A percentile compares a stretch with the other conserved stretches of the same genome.
These are phyloP conservation scores for Paradendryphiella salina DNA, from an alignment of 2,329 filamentous ascomycete genomes.

Conservation along the genomic window DNA sequence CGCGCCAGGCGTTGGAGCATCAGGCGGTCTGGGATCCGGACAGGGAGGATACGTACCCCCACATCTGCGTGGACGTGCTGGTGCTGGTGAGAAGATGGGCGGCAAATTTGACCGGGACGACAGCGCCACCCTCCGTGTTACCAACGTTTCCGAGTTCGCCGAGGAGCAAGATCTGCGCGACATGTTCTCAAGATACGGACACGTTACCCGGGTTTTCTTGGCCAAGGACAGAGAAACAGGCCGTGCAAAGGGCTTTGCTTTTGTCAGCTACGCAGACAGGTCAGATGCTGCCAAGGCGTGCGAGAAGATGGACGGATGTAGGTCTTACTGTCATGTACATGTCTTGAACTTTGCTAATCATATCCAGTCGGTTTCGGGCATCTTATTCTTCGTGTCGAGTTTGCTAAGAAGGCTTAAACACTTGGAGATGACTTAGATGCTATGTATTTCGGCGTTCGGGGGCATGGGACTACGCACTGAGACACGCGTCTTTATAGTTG, in stretches of 20 bases:
- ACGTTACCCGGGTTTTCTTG: conserved; percentile 95
- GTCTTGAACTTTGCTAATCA: conserved; percentile 22
- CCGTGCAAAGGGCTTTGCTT: conserved; percentile 96
- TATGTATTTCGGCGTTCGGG: conserved; percentile 3
- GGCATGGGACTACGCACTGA: conserved; percentile 4
- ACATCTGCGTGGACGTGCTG: conserved; percentile 80
- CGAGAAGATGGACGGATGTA: conserved; percentile 95
- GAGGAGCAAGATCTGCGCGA: conserved; percentile 94
- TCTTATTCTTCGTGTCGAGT: conserved; percentile 83
- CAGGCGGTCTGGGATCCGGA: conserved; percentile 63
- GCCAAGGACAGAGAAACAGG: conserved; percentile 97
- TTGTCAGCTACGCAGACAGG: conserved; percentile 94
- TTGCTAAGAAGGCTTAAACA: conserved; percentile 66
- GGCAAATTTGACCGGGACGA: conserved; percentile 97
- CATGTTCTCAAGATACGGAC: conserved; percentile 97
- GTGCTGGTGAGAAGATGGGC: conserved; percentile 78
- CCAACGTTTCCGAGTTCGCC: conserved; percentile 97
- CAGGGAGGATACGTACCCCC: conserved; percentile 93
- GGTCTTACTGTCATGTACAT: conserved; percentile 36
- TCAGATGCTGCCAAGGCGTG: conserved; percentile 88
- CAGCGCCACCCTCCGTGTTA: conserved; percentile 92
- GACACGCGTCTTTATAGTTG: conserved; percentile 4
- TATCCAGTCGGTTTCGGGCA: conserved; percentile 71
- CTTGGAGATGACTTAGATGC: conserved; percentile 3
- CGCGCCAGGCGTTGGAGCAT: conserved; percentile 46